phyloP scores from a whole-genome alignment of 257 asterid genomes.

The Verbascum thapsus region DNA sequence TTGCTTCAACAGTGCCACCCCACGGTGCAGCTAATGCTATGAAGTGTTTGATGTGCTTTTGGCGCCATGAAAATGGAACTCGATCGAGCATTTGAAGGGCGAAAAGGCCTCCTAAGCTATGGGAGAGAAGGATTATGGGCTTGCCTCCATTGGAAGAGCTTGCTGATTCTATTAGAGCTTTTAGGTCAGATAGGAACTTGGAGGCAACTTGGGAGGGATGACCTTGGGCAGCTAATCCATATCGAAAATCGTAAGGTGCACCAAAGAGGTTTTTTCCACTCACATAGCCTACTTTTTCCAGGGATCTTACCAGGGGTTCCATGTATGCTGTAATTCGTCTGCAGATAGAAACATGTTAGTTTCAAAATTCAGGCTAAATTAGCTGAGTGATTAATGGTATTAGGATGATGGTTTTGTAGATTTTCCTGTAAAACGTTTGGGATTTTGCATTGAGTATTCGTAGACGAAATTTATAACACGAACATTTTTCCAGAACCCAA shows the following conservation, averaged over 20 bases:
- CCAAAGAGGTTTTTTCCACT: conserved; percentile 68
- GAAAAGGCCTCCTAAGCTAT: conserved; percentile 76
- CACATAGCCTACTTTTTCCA: conserved; percentile 63
- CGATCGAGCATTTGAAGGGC: conserved; percentile 64
- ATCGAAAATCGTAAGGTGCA: conserved; percentile 89
- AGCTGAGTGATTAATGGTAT: not conserved
- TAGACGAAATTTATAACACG: too few species aligned
- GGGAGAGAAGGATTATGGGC: conserved; percentile 71
- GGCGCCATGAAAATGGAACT: conserved; percentile 52
- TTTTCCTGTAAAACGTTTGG: too few species aligned
- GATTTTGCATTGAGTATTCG: too few species aligned
- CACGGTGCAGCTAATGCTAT: conserved; percentile 77
- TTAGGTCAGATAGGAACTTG: conserved; percentile 53
- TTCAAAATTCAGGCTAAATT: too few species aligned
- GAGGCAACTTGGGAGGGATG: conserved; percentile 61
- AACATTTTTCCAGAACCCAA: too few species aligned
- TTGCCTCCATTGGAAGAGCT: conserved; percentile 51
- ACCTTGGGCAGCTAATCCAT: conserved; percentile 70
- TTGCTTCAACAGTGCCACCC: conserved; percentile 82
- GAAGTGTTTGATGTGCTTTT: conserved; percentile 64
- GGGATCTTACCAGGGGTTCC: conserved; percentile 60
- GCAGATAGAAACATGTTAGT: conserved; percentile 23
- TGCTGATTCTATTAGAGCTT: conserved; percentile 55
- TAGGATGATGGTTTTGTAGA: not conserved
- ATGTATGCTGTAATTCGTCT: conserved; percentile 69